Conservation (phyloP, 352 stramenopile species). For the Thraustochytrium striatum region DNA sequence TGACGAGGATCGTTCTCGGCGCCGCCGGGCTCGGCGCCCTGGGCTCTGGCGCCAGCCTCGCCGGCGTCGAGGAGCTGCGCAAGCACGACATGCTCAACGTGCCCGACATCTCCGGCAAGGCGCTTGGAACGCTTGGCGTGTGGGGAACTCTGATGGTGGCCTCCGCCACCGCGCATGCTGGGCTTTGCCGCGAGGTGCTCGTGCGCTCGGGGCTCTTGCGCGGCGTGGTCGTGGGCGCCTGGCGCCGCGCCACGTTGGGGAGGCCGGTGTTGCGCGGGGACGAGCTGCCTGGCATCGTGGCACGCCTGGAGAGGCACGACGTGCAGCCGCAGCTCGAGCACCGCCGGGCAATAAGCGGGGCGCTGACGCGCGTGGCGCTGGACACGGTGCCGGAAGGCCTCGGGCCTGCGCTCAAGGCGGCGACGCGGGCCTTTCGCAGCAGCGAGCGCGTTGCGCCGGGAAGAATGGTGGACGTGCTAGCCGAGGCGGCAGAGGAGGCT, state of each 20-base stretch:
- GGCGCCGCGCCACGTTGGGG: constrained; percentile 1
- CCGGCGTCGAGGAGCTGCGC: too few relatives aligned
- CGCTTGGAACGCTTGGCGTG: too few relatives aligned
- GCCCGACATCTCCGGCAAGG: too few relatives aligned
- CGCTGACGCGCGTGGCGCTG: neutral
- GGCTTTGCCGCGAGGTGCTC: neutral
- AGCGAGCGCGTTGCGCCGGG: constrained; percentile 6
- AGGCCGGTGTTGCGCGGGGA: neutral
- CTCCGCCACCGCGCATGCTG: too few relatives aligned
- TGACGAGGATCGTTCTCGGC: too few relatives aligned
- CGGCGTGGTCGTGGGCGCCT: constrained; percentile 6
- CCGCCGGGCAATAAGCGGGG: neutral
- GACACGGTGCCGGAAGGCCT: neutral
- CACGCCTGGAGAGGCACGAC: constrained; percentile 2
- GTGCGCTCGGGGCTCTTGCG: neutral
- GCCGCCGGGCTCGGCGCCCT: too few relatives aligned
- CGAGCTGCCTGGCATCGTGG: constrained; percentile 1
- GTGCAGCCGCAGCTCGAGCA: neutral
- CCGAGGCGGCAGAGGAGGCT: neutral
- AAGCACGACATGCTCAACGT: too few relatives aligned
- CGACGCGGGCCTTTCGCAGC: neutral
- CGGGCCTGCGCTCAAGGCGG: neutral
- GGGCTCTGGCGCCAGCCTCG: too few relatives aligned
- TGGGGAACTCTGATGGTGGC: too few relatives aligned
- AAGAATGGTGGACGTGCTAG: neutral